phyloP scores from a whole-genome alignment of 805 yeast genomes.

The Metschnikowia peoriensis region DNA sequence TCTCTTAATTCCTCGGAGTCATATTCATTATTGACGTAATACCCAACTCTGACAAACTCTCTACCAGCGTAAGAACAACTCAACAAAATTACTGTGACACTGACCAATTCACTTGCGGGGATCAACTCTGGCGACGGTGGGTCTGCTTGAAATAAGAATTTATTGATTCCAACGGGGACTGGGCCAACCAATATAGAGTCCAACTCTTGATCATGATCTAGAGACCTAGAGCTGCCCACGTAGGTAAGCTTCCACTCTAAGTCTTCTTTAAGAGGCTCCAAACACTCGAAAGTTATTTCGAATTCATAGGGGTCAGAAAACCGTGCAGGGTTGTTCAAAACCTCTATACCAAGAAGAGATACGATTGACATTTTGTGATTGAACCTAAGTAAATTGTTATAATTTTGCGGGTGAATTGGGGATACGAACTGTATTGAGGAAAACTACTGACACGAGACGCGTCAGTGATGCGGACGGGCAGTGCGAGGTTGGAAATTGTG shows the following conservation, averaged over 20 bases:
- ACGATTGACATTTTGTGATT: slow-evolving; percentile 78
- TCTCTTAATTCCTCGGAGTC: slow-evolving; percentile 90
- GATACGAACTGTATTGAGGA: not conserved
- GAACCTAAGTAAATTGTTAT: not conserved
- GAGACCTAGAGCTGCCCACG: slow-evolving; percentile 91
- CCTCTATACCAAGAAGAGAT: slow-evolving; percentile 85
- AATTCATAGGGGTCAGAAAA: slow-evolving; percentile 93
- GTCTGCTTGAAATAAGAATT: slow-evolving; percentile 89
- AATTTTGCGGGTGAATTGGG: not conserved
- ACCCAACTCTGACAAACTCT: slow-evolving; percentile 96
- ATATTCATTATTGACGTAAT: slow-evolving; percentile 96
- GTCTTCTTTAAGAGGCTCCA: slow-evolving; percentile 88
- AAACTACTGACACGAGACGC: not conserved
- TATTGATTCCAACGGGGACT: slow-evolving; percentile 95
- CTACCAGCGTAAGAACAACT: slow-evolving; percentile 92
- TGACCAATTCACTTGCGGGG: slow-evolving; percentile 92
- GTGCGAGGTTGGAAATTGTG: not conserved
- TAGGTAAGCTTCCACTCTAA: slow-evolving; percentile 97
- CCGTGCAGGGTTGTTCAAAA: slow-evolving; percentile 90
- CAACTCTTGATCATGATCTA: slow-evolving; percentile 95
- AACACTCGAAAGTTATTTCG: slow-evolving; percentile 95
- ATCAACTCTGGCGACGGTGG: slow-evolving; percentile 95
- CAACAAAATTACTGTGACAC: slow-evolving; percentile 89
- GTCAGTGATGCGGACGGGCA: not conserved
- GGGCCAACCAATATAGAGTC: slow-evolving; percentile 98